phyloP scores from a whole-genome alignment of 495 filamentous ascomycete genomes.

The Chaetomium cochliodes region DNA sequence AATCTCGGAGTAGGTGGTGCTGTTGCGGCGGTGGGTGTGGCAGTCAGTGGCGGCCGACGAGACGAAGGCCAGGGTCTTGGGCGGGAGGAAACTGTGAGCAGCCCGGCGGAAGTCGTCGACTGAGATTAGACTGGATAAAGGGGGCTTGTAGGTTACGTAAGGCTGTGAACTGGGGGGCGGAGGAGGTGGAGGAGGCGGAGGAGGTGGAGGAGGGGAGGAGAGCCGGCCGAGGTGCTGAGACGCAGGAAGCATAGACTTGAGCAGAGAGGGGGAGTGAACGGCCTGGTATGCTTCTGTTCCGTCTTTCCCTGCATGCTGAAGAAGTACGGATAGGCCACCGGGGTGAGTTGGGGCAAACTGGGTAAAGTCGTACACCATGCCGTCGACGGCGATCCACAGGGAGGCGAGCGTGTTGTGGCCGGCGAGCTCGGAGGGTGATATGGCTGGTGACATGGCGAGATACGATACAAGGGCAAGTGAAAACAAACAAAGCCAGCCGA shows the following conservation, averaged over 20 bases:
- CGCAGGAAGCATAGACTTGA: conserved; percentile 53
- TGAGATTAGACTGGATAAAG: conserved; percentile 67
- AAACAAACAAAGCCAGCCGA: not conserved
- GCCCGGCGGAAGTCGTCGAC: conserved; percentile 70
- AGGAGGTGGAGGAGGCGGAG: conserved; percentile 17
- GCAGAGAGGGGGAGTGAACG: conserved; percentile 63
- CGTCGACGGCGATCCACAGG: conserved; percentile 77
- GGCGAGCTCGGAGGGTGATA: conserved; percentile 38
- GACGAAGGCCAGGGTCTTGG: conserved; percentile 82
- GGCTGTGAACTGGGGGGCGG: conserved; percentile 10
- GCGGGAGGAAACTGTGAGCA: conserved; percentile 58
- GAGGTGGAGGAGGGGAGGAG: conserved; percentile 20
- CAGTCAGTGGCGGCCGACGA: conserved; percentile 78
- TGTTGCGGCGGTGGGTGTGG: conserved; percentile 56
- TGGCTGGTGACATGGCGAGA: conserved; percentile 21
- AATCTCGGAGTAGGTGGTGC: conserved; percentile 60
- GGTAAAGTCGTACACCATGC: conserved; percentile 72
- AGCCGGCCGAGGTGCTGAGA: conserved; percentile 60
- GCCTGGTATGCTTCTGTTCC: conserved; percentile 67
- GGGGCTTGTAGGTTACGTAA: conserved; percentile 51
- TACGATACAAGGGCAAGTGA: not conserved
- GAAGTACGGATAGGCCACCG: conserved; percentile 59
- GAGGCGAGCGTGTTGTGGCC: conserved; percentile 61
- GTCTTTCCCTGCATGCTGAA: conserved; percentile 70
- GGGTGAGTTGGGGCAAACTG: conserved; percentile 64